Percentiles rank a stretch among this genome's conserved stretches.
Conservation (phyloP, 2,329 filamentous ascomycete genomes). For the Ceratocystiopsis sp. region DNA sequence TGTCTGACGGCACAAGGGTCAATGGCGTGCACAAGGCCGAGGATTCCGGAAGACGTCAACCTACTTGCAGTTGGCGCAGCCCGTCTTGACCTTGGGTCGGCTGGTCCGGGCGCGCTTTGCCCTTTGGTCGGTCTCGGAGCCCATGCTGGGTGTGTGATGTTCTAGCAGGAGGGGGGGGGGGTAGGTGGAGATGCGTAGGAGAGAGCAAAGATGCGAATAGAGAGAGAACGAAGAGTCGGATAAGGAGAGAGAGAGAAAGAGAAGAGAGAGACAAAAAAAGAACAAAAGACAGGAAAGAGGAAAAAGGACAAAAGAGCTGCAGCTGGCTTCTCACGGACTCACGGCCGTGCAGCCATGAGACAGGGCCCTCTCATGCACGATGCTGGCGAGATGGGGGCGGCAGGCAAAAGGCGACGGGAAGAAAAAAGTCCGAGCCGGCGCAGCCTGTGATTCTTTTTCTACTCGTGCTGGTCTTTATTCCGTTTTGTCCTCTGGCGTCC, state of each 20-base stretch:
- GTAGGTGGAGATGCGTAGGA: too few relatives aligned
- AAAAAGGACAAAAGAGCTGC: background rate
- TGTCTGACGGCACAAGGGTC: slow-evolving; percentile 21
- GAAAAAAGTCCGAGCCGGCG: too few relatives aligned
- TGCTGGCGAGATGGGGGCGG: too few relatives aligned
- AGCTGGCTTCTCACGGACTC: too few relatives aligned
- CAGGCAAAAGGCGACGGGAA: too few relatives aligned
- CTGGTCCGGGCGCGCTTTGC: slow-evolving; percentile 31
- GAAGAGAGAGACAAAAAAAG: background rate
- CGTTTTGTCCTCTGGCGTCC: too few relatives aligned
- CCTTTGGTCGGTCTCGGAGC: background rate
- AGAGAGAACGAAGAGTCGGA: background rate
- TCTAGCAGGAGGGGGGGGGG: background rate
- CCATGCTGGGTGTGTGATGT: background rate
- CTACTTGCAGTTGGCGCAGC: slow-evolving; percentile 52
- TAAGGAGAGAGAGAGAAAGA: background rate
- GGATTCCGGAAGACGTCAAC: slow-evolving; percentile 15
- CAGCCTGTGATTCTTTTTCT: too few relatives aligned
- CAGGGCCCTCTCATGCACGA: too few relatives aligned
- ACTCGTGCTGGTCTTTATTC: too few relatives aligned
- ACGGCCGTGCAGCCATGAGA: too few relatives aligned
- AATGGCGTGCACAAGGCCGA: slow-evolving; percentile 1
- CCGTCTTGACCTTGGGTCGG: slow-evolving; percentile 47
- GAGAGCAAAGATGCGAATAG: background rate
- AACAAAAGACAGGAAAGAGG: background rate